Evolutionary conservation across 1,284 basidiomycete genomes (phyloP), one percentile per base, ranked within the genome.

Genomic region (Porogramme epimiltina): DNA sequence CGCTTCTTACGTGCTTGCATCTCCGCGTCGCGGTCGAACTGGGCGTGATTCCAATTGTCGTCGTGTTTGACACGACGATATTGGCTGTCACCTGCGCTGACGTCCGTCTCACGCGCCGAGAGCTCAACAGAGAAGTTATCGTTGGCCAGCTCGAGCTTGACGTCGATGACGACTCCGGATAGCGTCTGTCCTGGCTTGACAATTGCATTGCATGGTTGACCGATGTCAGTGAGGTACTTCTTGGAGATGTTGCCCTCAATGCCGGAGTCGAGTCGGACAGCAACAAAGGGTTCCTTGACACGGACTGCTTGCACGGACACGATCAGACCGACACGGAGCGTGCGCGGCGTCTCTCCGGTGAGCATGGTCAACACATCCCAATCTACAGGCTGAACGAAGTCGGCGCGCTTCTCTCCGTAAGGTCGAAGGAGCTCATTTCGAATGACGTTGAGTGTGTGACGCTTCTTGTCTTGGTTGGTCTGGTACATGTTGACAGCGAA

Each of bases 351-450:
- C 74, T 99, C 96, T 25, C 96, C 95, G 19, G 93, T 96, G 52
- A 99, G 82, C 93, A 97, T 97, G 5, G 92, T 95, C 62, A 99
- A 73, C 20, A 97, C 82, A 55, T 98, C 91, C 85, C 89, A 91
- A 10, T 83, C 73, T 15, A 71, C 73, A 2, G 95, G 90, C 19
- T 82, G 65, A 18, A 73, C 70, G 78, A 95, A 98, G 39, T 76
- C 69, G 0, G 75, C 72, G 47, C 97, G 85, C 56, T 81, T 75
- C 64, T 99, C 97, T 24, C 82, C 78, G 66, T 91, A 98, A 5
- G 96, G 94, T 34, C 77, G 75, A 49, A 95, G 76, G n/a, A 99
- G 76, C 70, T 99, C 97, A 45, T 86, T 79, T 31, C 91, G 88
- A 66, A 98, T 97, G 54, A 93, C 80, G 66, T 93, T 89, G 31